Evolutionary conservation across 2,329 filamentous ascomycete genomes (phyloP).

Genomic region (Ceratocystis huliohia): DNA sequence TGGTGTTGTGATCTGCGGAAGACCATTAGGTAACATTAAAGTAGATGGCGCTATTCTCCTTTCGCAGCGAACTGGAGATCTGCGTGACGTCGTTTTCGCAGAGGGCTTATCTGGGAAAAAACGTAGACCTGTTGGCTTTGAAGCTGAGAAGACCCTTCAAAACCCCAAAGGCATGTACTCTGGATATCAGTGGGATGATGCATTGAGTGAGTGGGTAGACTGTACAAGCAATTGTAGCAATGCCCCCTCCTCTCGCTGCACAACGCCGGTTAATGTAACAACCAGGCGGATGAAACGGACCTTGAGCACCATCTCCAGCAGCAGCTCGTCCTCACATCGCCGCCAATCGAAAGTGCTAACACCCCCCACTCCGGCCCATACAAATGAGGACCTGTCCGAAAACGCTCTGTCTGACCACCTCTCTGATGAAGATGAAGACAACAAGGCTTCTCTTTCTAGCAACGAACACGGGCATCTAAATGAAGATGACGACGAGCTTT

Average conservation of each 20-base stretch:
- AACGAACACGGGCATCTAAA: not conserved
- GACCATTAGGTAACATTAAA: constrained; percentile 31
- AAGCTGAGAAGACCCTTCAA: not conserved
- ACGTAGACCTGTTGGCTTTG: not conserved
- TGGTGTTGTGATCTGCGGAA: constrained; percentile 27
- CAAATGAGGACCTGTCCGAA: not conserved
- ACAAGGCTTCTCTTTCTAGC: not conserved
- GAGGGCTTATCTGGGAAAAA: constrained; percentile 31
- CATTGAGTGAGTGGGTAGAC: constrained; percentile 32
- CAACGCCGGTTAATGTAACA: not conserved
- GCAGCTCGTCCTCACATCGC: not conserved
- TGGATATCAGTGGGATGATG: constrained; percentile 32
- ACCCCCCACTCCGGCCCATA: not conserved
- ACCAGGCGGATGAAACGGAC: constrained; percentile 1
- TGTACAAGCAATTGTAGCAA: not conserved
- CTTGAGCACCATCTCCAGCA: constrained; percentile 4
- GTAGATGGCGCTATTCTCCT: constrained; percentile 39
- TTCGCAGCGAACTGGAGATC: constrained; percentile 40
- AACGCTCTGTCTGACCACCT: not conserved
- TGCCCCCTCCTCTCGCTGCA: not conserved
- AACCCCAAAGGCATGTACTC: constrained; percentile 25
- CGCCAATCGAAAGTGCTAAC: not conserved
- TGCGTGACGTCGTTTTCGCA: constrained; percentile 42
- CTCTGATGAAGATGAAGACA: not conserved
- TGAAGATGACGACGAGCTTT: constrained; percentile 12